phyloP scores from a whole-genome alignment of 2,329 filamentous ascomycete genomes.

The Fusarium sp. region DNA sequence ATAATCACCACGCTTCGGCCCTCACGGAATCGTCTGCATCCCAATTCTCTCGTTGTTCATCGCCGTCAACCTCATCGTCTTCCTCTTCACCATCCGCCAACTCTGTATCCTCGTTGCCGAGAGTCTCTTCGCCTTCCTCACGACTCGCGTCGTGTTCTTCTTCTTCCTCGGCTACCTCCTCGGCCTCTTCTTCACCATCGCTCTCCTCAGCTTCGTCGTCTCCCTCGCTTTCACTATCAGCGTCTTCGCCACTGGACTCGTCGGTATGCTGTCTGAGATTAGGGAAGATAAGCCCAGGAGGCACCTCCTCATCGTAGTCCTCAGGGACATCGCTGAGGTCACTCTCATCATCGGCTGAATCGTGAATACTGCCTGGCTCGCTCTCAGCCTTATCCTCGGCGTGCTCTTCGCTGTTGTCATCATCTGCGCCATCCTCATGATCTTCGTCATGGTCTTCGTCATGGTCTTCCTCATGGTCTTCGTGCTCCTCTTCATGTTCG shows the following conservation, averaged over 20 bases:
- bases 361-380: constrained; percentile 65
- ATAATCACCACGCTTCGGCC: constrained; percentile 5
- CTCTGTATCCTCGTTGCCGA: constrained; percentile 31
- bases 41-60: constrained; percentile 10
- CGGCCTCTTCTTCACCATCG: constrained; percentile 28
- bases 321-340: constrained; percentile 72
- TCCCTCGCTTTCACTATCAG: constrained; percentile 49
- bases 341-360: constrained; percentile 75
- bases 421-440: constrained; percentile 43
- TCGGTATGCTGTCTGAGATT: constrained; percentile 51
- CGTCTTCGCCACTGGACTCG: constrained; percentile 49
- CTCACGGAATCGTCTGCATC: constrained; percentile 11
- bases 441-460: constrained; percentile 39
- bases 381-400: constrained; percentile 47
- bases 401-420: constrained; percentile 50
- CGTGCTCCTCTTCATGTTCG: constrained; percentile 40
- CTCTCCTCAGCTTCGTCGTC: constrained; percentile 42
- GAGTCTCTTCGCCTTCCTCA: constrained; percentile 28
- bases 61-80: constrained; percentile 8
- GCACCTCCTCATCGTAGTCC: constrained; percentile 67
- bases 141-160: constrained; percentile 8
- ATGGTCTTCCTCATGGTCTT: constrained; percentile 43
- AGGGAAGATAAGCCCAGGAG: constrained; percentile 63
- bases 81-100: constrained; percentile 27
- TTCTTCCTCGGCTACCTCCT: constrained; percentile 29